Base-by-base conservation (phyloP, 129 eudicot genomes). In the Tagetes patula region DNA sequence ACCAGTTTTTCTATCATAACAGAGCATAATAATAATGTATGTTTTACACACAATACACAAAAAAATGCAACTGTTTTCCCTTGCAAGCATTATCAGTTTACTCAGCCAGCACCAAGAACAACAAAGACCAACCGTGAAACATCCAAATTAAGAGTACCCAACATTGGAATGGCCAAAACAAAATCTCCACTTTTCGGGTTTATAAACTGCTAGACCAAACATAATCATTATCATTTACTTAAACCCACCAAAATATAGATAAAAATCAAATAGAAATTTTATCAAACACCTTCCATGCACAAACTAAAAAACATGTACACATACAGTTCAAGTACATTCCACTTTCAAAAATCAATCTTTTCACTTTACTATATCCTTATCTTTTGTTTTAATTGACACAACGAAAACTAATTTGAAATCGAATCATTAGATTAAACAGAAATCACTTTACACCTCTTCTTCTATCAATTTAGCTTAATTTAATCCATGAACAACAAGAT, bases 341-440 rank as follows among this genome's bases (percentile, higher is more conserved):
- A 27, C 89, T 86, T 76, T 90, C 86, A 48, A 83, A 80, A 75
- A 90, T 75, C 61, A 86, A 71, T 49, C 89, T 93, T 49, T 49
- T 49, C 55, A 49, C 13, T 14, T 13, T 49, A 49, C 5, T 49
- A 3, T 5, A 49, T 12, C 31, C 1, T 20, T 33, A 53, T 4
- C 20, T 53, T 32, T 53, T 53, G 6, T 14, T 53, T 55, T 48
- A 13, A 8, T 48, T 48, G 3, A 48, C 20, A 9, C 53, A 10
- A 49, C 47, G 36, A 69, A 32, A 50, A 49, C 5, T 13, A 49
- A 6, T 46, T 13, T 72, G n/a, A 58, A 72, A 11, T 59, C 31
- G 10, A 72, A 72, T 60, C 12, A 47, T 32, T 20, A 34, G n/a
- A 5, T 34, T 30, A 56, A 34, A n/a, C 8, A 0, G 43, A 53